phyloP scores from a whole-genome alignment of 805 yeast genomes.

The Wickerhamiella qilinensis region DNA sequence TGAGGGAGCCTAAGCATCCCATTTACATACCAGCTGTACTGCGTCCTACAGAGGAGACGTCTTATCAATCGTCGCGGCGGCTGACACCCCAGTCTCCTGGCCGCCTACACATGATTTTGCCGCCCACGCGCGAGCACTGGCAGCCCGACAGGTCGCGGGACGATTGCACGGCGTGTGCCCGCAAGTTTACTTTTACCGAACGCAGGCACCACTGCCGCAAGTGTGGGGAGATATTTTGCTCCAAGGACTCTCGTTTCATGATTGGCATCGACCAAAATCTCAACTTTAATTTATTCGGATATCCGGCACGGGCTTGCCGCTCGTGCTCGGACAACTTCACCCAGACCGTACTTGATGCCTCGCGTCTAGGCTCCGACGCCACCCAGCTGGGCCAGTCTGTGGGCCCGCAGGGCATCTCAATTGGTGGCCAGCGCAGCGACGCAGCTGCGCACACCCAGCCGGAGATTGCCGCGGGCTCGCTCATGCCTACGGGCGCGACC shows the following conservation, averaged over 20 bases:
- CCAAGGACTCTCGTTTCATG: constrained; percentile 44
- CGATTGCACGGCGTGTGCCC: constrained; percentile 53
- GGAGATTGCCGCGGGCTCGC: constrained; percentile 24
- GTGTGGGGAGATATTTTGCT: constrained; percentile 71
- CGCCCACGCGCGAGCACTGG: constrained; percentile 25
- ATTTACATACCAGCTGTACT: constrained; percentile 83
- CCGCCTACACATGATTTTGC: constrained; percentile 8
- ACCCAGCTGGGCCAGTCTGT: constrained; percentile 3
- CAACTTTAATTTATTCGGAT: constrained; percentile 47
- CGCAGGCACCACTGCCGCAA: constrained; percentile 73
- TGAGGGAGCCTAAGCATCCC: constrained; percentile 70
- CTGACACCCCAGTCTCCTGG: constrained; percentile 11
- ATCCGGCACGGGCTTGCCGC: constrained; percentile 54
- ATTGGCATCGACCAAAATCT: constrained; percentile 34
- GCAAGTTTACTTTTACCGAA: constrained; percentile 58
- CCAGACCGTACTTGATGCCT: constrained; percentile 25
- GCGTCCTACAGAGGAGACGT: constrained; percentile 27
- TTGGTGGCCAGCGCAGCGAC: constrained; percentile 9
- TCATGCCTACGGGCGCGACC: constrained; percentile 34
- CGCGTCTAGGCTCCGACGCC: constrained; percentile 11
- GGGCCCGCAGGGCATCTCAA: constrained; percentile 6
- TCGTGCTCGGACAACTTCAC: constrained; percentile 48
- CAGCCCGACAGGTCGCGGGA: constrained; percentile 49
- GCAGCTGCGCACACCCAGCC: constrained; percentile 7
- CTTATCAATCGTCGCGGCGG: constrained; percentile 15